Evolutionary conservation across 371 early-diverging fungal species (phyloP), one percentile per base, ranked within the genome.

Genomic region (Mucor irregularis): DNA sequence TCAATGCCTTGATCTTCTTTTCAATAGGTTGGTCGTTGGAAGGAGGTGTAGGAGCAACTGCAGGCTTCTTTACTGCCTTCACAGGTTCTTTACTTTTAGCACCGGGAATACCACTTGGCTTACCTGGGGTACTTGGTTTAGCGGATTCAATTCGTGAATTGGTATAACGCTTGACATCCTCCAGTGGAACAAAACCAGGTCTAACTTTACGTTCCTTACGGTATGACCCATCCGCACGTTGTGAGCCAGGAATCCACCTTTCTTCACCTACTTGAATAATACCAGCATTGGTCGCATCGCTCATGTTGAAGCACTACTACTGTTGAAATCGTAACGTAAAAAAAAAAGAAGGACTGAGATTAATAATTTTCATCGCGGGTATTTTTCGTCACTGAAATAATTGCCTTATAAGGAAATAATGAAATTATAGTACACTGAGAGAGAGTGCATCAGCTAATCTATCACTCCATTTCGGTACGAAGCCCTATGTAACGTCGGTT

Each of bases 171-270:
- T 67, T 64, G 0, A 84, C 79, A 63, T 87, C 89, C 67, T 88
- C 88, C 30, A 65, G 72, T 26, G 87, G 86, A 9, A 78, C 78
- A 66, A 78, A 90, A 6, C 89, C 89, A 21, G 82, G 77, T 11
- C 90, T 79, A 14, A 90, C 77, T 56, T 81, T 80, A 48, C 83
- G 77, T 49, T 88, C 90, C 51, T 82, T 82, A 54, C 90, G 80
- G 48, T 81, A 51, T 10, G 83, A 71, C 34, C 90, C 90, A 58
- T 90, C 90, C 2, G 90, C 74, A n/a, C 90, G 79, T 30, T 76
- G 80, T 24, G 76, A 71, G 40, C 77, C 76, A 17, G 84, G 84
- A 19, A 87, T 80, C 50, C 80, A 73, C 4, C 85, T 80, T 22
- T 76, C 75, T 46, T 69, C 73, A n/a, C 66, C 69, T 14, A 62